These are phyloP conservation scores for Chimonanthus praecox DNA, from an alignment of 164 flowering plant genomes.

Conservation along the genomic window DNA sequence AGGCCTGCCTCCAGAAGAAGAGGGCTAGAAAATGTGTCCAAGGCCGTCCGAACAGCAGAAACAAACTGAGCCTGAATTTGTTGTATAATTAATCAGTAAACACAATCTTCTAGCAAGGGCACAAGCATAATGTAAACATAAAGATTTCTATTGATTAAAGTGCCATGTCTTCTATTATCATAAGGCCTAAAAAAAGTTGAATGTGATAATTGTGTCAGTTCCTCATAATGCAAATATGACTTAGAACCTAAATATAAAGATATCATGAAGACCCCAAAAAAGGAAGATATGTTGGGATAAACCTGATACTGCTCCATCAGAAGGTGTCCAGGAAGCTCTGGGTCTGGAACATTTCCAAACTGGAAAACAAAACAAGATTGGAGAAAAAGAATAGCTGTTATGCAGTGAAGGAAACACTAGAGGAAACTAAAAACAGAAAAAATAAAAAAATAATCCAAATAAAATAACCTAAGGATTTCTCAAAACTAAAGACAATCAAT, in stretches of 20 bases:
- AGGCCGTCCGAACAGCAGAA: slow-evolving; percentile 89
- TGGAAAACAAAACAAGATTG: slow-evolving; percentile 18
- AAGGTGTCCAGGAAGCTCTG: slow-evolving; percentile 92
- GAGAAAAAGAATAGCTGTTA: background rate
- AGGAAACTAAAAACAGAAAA: background rate
- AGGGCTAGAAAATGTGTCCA: slow-evolving; percentile 74
- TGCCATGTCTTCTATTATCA: background rate
- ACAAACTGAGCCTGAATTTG: slow-evolving; percentile 78
- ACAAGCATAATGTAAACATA: background rate
- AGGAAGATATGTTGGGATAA: background rate
- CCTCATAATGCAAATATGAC: background rate
- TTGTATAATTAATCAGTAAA: slow-evolving; percentile 15
- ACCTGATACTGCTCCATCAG: slow-evolving; percentile 98
- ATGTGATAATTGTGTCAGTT: background rate
- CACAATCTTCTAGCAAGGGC: background rate
- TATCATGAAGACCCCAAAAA: background rate
- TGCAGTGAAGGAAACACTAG: background rate
- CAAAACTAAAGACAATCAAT: background rate
- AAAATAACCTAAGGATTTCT: background rate
- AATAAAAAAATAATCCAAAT: background rate
- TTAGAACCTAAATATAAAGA: background rate
- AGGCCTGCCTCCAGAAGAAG: slow-evolving; percentile 89
- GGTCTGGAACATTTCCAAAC: slow-evolving; percentile 74
- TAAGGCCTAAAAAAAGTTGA: background rate
- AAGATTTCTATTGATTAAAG: background rate